Base-by-base conservation (phyloP, 2,329 filamentous ascomycete species). In the Botrytis paeoniae region DNA sequence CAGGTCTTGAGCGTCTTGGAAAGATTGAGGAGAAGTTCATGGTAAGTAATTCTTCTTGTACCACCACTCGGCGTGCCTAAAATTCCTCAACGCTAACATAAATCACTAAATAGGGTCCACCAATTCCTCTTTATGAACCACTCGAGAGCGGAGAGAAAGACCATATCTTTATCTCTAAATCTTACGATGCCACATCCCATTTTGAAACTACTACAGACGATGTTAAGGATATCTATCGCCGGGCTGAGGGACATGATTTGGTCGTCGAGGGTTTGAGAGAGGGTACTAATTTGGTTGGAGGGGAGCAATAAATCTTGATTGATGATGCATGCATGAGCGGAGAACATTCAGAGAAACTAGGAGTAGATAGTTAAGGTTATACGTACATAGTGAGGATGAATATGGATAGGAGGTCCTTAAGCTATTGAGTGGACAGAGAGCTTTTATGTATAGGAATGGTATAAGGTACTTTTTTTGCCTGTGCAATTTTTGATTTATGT, bases 161-260 rank as follows among this genome's bases (percentile, higher is more conserved):
- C 86, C 95, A 95, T 84, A 92, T 99, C 83, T 99, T 94, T 86
- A 94, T 99, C 82, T 97, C 94, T 80, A 98, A 97, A 90, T 97
- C 94, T 86, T 99, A 99, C 84, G 97, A 99, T 81, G 94, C 97
- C 70, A 97, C 93, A 76, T 97, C 93, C 83, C 96, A 99, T 87
- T 99, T 99, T 81, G 96, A 99, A 89, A 98, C 94, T 51, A 88
- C 86, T 64, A 89, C 87, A 85, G 96, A 98, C 82, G 95, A 99
- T 83, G 95, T 99, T 81, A 92, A 91, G 85, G 93, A 98, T 82
- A 93, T 99, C 79, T 99, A 97, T 86, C 87, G 85, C 78, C 91
- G 96, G 79, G 92, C 91, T 78, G 89, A 85, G 69, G 89, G 87
- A 73, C 92, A 92, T 80, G 86, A 92, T 74, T 93, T 92, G 1